Base-by-base conservation (phyloP, 1,139 yeast species). In the Geotrichum aggregatum region DNA sequence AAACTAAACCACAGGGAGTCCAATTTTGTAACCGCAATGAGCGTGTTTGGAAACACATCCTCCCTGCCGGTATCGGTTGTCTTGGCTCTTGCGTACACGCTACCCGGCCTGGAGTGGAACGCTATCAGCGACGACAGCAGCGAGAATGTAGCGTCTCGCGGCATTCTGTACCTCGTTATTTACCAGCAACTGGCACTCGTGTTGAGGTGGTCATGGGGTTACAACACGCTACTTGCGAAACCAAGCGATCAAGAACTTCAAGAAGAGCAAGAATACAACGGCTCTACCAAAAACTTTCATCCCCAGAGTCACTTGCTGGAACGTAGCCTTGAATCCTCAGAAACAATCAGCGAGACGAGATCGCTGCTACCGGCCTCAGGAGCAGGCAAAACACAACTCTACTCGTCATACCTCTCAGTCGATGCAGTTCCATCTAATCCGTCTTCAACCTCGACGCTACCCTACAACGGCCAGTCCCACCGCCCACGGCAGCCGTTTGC, bases 151-250 rank as follows among this genome's bases (percentile, higher is more conserved):
- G 94, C 94, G 0, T 81, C 88, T 3, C 75, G 95, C 56, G 95
- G 95, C 43, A 82, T 87, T 49, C 73, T 87, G 52, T 87, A 87
- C 67, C 72, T 87, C 60, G 71, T 87, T 55, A 83, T 87, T 48
- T 87, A 86, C 69, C 95, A 87, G 71, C 95, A 87, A 66, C 75
- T 87, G 64, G 95, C 95, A 38, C 95, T 86, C 69, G 77, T 86
- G 61, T 73, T 87, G 55, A 74, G 95, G 56, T 87, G 95, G 95
- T 84, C 92, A 2, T 87, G 95, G 94, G 95, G 95, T n/a, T 86
- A 81, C 69, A 85, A 87, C 65, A 83, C 80, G 24, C 72, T 87
- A 56, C 72, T 87, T 56, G 76, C 83, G 46, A 79, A 73, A 61
- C 74, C 83, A 52, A 41, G 60, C 13, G 58, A 55, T n/a, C 52